A percentile compares a stretch with the other conserved stretches of the same genome.
Evolutionary conservation across 345 rosid genomes (phyloP).

Genomic region (Eucalyptus tenuipes): DNA sequence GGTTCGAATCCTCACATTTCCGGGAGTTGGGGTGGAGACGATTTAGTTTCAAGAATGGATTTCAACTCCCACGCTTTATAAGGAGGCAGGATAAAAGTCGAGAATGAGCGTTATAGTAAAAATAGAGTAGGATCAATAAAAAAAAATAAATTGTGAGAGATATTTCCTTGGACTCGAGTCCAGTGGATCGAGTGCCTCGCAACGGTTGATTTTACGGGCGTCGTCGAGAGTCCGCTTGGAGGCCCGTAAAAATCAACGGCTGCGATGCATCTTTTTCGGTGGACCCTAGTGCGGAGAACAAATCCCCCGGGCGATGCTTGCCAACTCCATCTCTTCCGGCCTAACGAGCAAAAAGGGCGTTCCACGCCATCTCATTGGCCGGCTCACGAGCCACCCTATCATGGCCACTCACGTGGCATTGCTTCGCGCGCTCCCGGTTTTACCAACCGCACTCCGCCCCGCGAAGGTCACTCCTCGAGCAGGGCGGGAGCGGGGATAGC

Average conservation of each 20-base stretch:
- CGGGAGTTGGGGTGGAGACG: no score
- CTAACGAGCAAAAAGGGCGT: not conserved
- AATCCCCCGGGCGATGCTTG: not conserved
- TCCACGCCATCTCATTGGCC: not conserved
- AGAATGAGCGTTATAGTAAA: no score
- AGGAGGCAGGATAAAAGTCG: no score
- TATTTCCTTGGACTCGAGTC: not conserved
- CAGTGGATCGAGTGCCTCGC: not conserved
- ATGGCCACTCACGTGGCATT: not conserved
- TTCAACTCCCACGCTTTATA: no score
- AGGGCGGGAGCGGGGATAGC: not conserved
- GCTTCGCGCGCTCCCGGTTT: not conserved
- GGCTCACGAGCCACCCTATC: not conserved
- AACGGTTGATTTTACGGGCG: not conserved
- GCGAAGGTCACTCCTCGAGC: not conserved
- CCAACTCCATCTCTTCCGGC: not conserved
- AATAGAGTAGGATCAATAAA: no score
- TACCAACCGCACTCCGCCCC: not conserved
- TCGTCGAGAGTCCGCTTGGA: not conserved
- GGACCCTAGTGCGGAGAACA: not conserved
- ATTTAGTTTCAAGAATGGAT: no score
- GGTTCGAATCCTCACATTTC: no score
- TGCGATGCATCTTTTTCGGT: not conserved
- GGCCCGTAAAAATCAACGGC: not conserved
- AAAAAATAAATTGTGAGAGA: no score